These are phyloP conservation scores for Nigrospora oryzae DNA, from an alignment of 2,329 filamentous ascomycete species.

Conservation along the genomic window DNA sequence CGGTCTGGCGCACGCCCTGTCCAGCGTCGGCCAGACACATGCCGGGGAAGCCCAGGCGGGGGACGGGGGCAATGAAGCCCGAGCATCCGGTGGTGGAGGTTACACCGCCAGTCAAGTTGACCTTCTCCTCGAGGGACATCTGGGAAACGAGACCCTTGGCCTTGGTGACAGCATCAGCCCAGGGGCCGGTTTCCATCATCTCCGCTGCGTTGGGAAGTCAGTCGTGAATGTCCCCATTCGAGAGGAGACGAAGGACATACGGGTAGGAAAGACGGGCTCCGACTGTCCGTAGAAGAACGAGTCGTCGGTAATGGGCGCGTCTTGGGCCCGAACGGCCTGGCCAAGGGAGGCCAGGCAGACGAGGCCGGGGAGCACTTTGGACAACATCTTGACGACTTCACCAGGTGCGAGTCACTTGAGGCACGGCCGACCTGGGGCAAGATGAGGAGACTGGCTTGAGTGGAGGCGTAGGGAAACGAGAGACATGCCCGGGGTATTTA, in stretches of 20 bases:
- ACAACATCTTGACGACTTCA: no score
- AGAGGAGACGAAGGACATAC: constrained; percentile 22
- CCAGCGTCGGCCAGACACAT: constrained; percentile 28
- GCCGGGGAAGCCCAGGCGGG: constrained; percentile 28
- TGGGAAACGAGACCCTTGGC: constrained; percentile 24
- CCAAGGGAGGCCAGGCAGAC: no score
- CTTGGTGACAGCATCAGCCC: constrained; percentile 24
- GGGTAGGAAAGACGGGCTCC: constrained; percentile 41
- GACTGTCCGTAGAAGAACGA: constrained; percentile 40
- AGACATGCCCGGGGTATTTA: no score
- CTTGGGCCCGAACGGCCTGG: no score
- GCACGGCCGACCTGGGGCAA: no score
- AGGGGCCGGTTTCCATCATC: constrained; percentile 20
- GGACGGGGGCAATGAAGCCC: constrained; percentile 29
- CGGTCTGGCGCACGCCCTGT: constrained; percentile 20
- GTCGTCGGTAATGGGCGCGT: constrained; percentile 27
- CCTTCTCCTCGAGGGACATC: constrained; percentile 30
- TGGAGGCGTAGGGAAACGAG: no score
- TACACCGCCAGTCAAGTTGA: background rate
- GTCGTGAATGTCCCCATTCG: no score
- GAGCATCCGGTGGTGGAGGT: constrained; percentile 22
- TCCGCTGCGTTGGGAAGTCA: constrained; percentile 10
- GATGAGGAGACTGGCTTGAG: no score
- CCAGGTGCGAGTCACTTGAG: no score
- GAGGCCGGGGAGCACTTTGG: no score